These are phyloP conservation scores for Debaryomyces psychrophilus DNA, from an alignment of 1,139 yeast genomes.

Conservation along the genomic window DNA sequence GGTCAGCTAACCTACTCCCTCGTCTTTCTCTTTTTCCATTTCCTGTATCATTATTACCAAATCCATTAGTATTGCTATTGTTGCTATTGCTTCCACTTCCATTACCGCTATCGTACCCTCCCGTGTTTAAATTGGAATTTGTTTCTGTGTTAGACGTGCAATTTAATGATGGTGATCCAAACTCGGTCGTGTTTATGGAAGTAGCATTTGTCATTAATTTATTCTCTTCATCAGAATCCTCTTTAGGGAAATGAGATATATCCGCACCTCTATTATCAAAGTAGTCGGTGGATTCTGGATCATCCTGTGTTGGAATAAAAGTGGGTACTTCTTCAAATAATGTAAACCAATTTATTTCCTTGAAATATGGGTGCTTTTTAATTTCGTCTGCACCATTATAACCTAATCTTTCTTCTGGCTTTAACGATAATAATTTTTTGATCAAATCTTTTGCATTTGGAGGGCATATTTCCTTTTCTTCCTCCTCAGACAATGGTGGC, in stretches of 20 bases:
- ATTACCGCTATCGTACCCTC: constrained; percentile 11
- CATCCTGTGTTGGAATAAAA: constrained; percentile 76
- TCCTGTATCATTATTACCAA: constrained; percentile 5
- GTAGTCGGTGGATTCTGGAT: constrained; percentile 90
- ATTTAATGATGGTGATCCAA: constrained; percentile 24
- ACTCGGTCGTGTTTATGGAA: constrained; percentile 20
- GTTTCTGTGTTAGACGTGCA: constrained; percentile 8
- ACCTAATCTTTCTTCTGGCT: constrained; percentile 74
- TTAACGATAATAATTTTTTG: constrained; percentile 56
- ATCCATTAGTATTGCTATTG: constrained; percentile 12
- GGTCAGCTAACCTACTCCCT: constrained; percentile 70
- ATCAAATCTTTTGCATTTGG: constrained; percentile 78
- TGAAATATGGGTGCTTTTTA: constrained; percentile 74
- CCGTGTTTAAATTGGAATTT: constrained; percentile 5
- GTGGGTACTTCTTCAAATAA: constrained; percentile 78
- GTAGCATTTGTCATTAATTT: constrained; percentile 14
- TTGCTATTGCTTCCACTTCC: constrained; percentile 13
- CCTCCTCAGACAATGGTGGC: constrained; percentile 69
- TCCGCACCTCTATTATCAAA: constrained; percentile 91
- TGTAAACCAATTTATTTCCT: constrained; percentile 71
- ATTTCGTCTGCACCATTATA: constrained; percentile 78
- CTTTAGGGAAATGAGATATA: constrained; percentile 61
- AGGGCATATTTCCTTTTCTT: constrained; percentile 57
- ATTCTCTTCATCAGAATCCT: constrained; percentile 43
- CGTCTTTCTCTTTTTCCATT: constrained; percentile 61